Percentiles rank a stretch among this genome's conserved stretches.
Evolutionary conservation across 2,329 filamentous ascomycete genomes (phyloP).

Genomic region (Microsporum ferrugineum): DNA sequence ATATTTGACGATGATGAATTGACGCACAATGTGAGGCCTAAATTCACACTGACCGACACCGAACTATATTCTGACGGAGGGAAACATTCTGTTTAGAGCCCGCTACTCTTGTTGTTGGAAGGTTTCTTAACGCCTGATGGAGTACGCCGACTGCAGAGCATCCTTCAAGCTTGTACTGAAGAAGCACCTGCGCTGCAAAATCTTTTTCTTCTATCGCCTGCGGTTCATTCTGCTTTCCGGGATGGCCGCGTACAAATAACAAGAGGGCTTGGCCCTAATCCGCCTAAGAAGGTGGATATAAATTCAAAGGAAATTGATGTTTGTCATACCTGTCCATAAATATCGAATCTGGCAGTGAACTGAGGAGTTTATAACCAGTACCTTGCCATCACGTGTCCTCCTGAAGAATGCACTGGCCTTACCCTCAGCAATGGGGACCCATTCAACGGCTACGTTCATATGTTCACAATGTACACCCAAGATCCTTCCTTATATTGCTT

Average conservation of each 20-base stretch:
- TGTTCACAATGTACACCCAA: constrained; percentile 7
- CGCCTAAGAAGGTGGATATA: neutral
- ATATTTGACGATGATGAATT: neutral
- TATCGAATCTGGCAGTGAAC: neutral
- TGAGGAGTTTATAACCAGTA: neutral
- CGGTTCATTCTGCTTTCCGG: neutral
- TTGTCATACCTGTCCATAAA: neutral
- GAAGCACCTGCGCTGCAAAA: neutral
- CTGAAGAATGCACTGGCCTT: neutral
- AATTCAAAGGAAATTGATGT: neutral
- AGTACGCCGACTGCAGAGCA: neutral
- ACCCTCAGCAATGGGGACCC: neutral
- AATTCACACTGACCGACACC: neutral
- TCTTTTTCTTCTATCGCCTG: neutral
- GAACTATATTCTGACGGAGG: neutral
- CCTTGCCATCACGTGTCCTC: neutral
- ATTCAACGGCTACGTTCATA: neutral
- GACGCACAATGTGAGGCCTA: neutral
- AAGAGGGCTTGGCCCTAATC: neutral
- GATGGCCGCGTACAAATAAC: neutral
- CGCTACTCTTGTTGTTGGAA: neutral
- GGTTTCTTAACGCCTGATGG: neutral
- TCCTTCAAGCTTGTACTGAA: neutral
- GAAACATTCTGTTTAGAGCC: neutral
- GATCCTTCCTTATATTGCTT: constrained; percentile 5